phyloP scores from a whole-genome alignment of 306 rosid species.

The Boehmeria nivea region DNA sequence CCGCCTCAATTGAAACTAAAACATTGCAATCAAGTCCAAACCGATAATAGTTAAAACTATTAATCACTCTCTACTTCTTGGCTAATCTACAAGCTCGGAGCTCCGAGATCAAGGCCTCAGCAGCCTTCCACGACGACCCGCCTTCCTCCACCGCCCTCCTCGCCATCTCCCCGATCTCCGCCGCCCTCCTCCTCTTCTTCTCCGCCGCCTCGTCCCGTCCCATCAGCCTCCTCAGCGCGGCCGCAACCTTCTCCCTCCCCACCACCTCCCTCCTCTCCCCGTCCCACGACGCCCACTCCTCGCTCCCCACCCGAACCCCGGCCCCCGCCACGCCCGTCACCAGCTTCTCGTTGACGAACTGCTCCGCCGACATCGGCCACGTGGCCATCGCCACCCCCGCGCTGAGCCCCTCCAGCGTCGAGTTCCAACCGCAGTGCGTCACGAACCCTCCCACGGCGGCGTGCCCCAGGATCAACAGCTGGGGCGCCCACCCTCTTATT shows the following conservation, averaged over 20 bases:
- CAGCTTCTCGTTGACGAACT: conserved; percentile 25
- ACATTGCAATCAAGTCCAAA: too few relatives aligned
- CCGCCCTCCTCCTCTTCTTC: conserved; percentile 13
- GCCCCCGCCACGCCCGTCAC: conserved; percentile 10
- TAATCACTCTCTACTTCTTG: too few relatives aligned
- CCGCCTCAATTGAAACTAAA: too few relatives aligned
- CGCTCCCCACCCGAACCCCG: conserved; percentile 19
- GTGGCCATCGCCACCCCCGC: conserved; percentile 27
- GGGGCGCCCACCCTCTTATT: conserved; percentile 29
- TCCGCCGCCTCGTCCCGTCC: conserved; percentile 6
- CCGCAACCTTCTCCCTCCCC: conserved; percentile 11
- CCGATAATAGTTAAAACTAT: too few relatives aligned
- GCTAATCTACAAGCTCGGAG: too few relatives aligned
- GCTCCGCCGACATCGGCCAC: conserved; percentile 28
- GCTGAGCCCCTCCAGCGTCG: conserved; percentile 21
- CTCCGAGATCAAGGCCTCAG: too few relatives aligned
- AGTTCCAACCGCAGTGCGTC: conserved; percentile 34
- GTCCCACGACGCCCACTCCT: conserved; percentile 21
- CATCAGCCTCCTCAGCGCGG: conserved; percentile 19
- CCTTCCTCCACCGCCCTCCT: conserved; percentile 7
- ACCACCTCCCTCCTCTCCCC: conserved; percentile 8
- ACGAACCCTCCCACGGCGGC: conserved; percentile 24
- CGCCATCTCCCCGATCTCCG: conserved; percentile 7
- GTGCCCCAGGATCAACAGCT: conserved; percentile 23
- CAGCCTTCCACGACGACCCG: too few relatives aligned